Evolutionary conservation across 805 yeast species (phyloP).

Genomic region (Barnettozyma sucrosica): DNA sequence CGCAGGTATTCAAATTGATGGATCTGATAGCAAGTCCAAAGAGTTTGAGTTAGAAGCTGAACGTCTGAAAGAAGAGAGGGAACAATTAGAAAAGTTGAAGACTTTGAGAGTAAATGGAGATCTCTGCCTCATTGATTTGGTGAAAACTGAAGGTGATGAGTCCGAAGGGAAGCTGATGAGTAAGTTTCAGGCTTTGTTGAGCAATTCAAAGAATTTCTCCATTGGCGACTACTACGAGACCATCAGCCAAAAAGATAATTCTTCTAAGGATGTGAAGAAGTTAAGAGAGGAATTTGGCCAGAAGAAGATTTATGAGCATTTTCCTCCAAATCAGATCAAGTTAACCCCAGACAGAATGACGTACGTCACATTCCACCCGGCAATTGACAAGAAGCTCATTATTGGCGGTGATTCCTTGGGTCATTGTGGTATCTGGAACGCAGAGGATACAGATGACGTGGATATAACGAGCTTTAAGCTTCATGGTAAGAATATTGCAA

Average conservation of each 20-base stretch:
- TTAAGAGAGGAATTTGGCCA: slow-evolving; percentile 50
- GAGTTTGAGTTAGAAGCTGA: slow-evolving; percentile 21
- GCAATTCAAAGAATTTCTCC: slow-evolving; percentile 35
- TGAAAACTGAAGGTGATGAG: slow-evolving; percentile 36
- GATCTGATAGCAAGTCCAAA: slow-evolving; percentile 30
- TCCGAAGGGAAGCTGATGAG: slow-evolving; percentile 25
- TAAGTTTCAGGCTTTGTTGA: slow-evolving; percentile 27
- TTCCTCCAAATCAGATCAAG: slow-evolving; percentile 66
- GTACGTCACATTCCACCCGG: slow-evolving; percentile 72
- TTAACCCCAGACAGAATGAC: slow-evolving; percentile 68
- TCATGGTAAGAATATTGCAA: slow-evolving; percentile 71
- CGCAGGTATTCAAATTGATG: slow-evolving; percentile 63
- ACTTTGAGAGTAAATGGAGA: slow-evolving; percentile 61
- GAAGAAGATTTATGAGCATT: slow-evolving; percentile 46
- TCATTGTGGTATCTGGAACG: slow-evolving; percentile 83
- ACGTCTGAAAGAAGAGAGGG: slow-evolving; percentile 30
- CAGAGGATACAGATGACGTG: slow-evolving; percentile 37
- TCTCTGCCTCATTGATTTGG: slow-evolving; percentile 53
- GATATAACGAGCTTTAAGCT: slow-evolving; percentile 61
- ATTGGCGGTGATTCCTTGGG: slow-evolving; percentile 91
- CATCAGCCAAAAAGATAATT: slow-evolving; percentile 33
- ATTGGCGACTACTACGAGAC: slow-evolving; percentile 68
- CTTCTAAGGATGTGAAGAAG: slow-evolving; percentile 36
- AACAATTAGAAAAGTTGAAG: slow-evolving; percentile 44
- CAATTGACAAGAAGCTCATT: slow-evolving; percentile 51